phyloP scores from a whole-genome alignment of 108 stramenopile genomes.

The Nitzschia sp. region DNA sequence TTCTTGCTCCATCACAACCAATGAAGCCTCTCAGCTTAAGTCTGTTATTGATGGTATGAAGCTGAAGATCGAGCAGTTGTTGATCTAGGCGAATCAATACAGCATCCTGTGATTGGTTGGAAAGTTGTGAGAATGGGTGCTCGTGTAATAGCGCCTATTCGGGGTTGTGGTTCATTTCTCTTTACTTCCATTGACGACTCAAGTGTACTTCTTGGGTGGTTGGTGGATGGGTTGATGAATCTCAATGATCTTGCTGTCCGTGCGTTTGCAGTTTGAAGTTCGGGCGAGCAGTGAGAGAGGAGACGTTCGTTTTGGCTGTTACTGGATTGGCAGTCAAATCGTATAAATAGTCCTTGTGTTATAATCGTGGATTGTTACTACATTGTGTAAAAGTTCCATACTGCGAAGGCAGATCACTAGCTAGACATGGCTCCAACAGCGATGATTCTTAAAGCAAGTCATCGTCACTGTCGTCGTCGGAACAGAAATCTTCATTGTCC shows the following conservation, averaged over 20 bases:
- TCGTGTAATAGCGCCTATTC: slow-evolving; percentile 41
- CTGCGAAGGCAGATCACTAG: no score
- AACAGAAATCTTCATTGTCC: slow-evolving; percentile 30
- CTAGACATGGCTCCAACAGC: no score
- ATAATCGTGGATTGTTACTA: no score
- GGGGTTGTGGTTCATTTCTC: slow-evolving; percentile 53
- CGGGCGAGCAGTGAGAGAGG: slow-evolving; percentile 64
- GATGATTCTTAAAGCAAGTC: slow-evolving; percentile 38
- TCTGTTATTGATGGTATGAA: slow-evolving; percentile 95
- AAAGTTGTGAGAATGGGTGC: slow-evolving; percentile 27
- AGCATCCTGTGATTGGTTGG: no score
- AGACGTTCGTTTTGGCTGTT: slow-evolving; percentile 46
- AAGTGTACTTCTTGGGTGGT: neutral
- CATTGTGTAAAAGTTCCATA: no score
- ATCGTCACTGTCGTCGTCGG: slow-evolving; percentile 39
- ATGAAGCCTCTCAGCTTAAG: slow-evolving; percentile 98
- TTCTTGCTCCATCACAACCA: slow-evolving; percentile 94
- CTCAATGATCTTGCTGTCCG: slow-evolving; percentile 62
- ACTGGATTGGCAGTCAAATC: slow-evolving; percentile 40
- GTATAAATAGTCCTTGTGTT: no score
- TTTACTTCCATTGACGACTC: slow-evolving; percentile 28
- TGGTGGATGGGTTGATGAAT: slow-evolving; percentile 69
- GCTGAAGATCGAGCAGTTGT: slow-evolving; percentile 98
- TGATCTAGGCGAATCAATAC: slow-evolving; percentile 82
- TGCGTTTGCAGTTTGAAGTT: neutral